Conservation (phyloP, 2,329 filamentous ascomycete species). For the Sporothrix dimorphospora region DNA sequence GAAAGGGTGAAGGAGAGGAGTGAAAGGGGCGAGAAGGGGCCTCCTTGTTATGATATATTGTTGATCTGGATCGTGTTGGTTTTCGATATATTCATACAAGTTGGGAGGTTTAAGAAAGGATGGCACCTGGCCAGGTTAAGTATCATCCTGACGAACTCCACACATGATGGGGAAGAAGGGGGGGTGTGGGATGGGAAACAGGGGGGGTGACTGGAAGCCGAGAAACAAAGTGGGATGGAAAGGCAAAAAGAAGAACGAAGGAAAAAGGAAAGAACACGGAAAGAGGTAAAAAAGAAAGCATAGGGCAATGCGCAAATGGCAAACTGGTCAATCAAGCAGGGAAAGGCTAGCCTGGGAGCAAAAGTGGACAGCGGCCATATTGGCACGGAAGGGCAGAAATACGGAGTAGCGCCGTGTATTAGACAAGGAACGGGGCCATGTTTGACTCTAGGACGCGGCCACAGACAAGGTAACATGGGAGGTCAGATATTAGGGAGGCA, state of each 20-base stretch:
- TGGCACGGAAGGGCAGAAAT: slow-evolving; percentile 38
- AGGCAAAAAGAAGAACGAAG: slow-evolving; percentile 21
- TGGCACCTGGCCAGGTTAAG: slow-evolving; percentile 31
- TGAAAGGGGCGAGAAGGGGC: background rate
- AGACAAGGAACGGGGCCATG: slow-evolving; percentile 38
- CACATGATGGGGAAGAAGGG: slow-evolving; percentile 17
- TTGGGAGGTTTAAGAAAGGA: slow-evolving; percentile 9
- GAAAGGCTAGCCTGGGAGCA: slow-evolving; percentile 30
- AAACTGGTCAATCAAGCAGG: slow-evolving; percentile 19
- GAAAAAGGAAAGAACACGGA: slow-evolving; percentile 6
- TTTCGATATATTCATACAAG: slow-evolving; percentile 18
- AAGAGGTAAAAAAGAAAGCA: slow-evolving; percentile 15
- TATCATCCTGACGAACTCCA: slow-evolving; percentile 31
- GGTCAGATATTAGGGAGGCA: slow-evolving; percentile 33
- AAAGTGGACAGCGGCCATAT: slow-evolving; percentile 33
- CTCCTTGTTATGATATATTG: slow-evolving; percentile 24
- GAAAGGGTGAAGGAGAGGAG: background rate
- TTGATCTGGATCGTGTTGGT: background rate
- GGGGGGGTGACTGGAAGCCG: background rate
- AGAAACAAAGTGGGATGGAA: slow-evolving; percentile 28
- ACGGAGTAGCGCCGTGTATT: slow-evolving; percentile 28
- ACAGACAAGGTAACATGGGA: slow-evolving; percentile 31
- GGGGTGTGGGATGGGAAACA: slow-evolving; percentile 20
- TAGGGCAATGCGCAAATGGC: slow-evolving; percentile 15
- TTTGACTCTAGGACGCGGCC: slow-evolving; percentile 37